Percentiles rank a stretch among this genome's conserved stretches.
Evolutionary conservation across 805 yeast genomes (phyloP).

Genomic region (Tetrapisispora namnaoensis): DNA sequence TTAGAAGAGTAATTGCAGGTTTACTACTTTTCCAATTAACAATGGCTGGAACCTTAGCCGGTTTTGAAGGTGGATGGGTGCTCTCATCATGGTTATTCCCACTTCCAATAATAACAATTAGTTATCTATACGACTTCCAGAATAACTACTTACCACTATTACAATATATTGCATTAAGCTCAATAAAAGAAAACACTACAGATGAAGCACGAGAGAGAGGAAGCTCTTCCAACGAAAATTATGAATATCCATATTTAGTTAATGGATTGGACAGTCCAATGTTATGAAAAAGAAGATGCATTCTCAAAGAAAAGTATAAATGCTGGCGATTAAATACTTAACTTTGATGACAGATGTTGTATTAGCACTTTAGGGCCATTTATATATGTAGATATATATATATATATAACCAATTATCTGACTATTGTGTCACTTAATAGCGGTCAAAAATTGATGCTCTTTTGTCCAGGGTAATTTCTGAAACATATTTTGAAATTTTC

Average conservation of each 20-base stretch:
- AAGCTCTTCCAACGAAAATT: constrained; percentile 36
- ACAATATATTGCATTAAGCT: constrained; percentile 76
- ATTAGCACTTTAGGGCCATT: too few relatives aligned
- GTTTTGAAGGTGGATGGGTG: constrained; percentile 66
- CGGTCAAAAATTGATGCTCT: too few relatives aligned
- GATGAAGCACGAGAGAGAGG: constrained; percentile 10
- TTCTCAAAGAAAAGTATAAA: too few relatives aligned
- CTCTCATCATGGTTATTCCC: constrained; percentile 68
- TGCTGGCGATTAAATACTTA: too few relatives aligned
- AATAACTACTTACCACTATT: constrained; percentile 71
- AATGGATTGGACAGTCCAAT: constrained; percentile 77
- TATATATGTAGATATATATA: too few relatives aligned
- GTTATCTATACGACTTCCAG: constrained; percentile 71
- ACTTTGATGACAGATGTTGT: too few relatives aligned
- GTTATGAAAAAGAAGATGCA: constrained; percentile 33
- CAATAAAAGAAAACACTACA: constrained; percentile 46
- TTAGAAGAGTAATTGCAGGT: constrained; percentile 74
- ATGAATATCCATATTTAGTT: constrained; percentile 67
- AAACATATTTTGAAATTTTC: too few relatives aligned
- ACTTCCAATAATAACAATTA: constrained; percentile 57
- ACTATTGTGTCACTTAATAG: too few relatives aligned
- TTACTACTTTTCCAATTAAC: constrained; percentile 77
- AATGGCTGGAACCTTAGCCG: constrained; percentile 82
- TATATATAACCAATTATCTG: too few relatives aligned
- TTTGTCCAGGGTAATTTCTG: too few relatives aligned